Evolutionary conservation across 1,284 basidiomycete species (phyloP), one percentile per base, ranked within the genome.

Genomic region (Schizopora paradoxa): DNA sequence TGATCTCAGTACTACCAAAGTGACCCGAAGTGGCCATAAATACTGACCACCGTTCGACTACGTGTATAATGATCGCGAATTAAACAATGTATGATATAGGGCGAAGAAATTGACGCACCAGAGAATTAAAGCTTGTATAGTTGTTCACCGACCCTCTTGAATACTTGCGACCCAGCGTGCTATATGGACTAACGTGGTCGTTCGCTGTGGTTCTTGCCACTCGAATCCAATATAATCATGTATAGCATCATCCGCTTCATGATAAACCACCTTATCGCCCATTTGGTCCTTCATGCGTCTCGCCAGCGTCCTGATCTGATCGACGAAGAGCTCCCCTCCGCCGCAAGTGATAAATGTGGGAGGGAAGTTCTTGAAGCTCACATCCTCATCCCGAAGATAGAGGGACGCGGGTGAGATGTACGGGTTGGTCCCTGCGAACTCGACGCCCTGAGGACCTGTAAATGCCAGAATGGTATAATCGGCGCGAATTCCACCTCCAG

Each of bases 341-440:
- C 79, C 79, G 3, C 66, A 66, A 18, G 70, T 58, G 37, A 82
- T 72, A 56, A 76, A 75, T 1, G 78, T 79, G 25, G 61, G 59
- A 1, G 79, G 79, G 58, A 79, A 79, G 14, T 65, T 70, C 19
- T 66, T 64, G 58, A 79, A 82, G 43, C 62, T 56, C 7, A 72
- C 60, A 2, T 55, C 45, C 41, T 36, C 33, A 29, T 67, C 55
- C 14, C 56, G 50, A 1, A 70, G 62, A 26, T 69, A 50, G 34
- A 64, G 55, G 5, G 73, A 76, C 3, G 72, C 73, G 2, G 80
- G 79, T 0, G 76, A 81, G 34, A 82, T 68, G 54, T 78, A 82
- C 7, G 62, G 59, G 52, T 74, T 79, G 4, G 57, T 60, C 11
- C 66, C 62, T 7, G 66, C 66, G 6, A 63, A 66, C 2, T 61